A percentile compares a stretch with the other conserved stretches of the same genome.
These are phyloP conservation scores for Beta lomatogona DNA, from an alignment of 179 eudicot genomes.

Conservation along the genomic window DNA sequence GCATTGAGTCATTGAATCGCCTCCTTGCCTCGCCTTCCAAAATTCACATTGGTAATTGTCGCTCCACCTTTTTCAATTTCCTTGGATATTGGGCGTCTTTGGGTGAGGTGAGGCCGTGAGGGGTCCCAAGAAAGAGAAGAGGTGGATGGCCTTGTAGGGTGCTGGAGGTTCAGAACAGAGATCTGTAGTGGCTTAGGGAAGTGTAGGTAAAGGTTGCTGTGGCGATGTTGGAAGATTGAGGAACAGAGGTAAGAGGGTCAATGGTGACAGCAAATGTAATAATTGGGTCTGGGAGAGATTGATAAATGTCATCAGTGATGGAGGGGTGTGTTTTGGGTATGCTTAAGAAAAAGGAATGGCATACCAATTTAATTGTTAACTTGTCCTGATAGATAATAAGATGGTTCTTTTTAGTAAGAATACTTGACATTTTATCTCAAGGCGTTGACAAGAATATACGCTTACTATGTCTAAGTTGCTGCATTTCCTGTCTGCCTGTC, in stretches of 20 bases:
- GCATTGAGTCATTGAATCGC: neutral
- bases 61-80: neutral
- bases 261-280: neutral
- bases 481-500: neutral
- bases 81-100: neutral
- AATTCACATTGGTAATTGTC: neutral
- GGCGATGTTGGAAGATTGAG: neutral
- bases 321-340: neutral
- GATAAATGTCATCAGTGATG: neutral
- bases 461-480: neutral
- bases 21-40: neutral
- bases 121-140: neutral
- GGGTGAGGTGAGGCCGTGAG: neutral
- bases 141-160: neutral
- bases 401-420: no score
- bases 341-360: neutral
- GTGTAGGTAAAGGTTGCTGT: neutral
- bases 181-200: neutral
- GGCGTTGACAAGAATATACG: no score
- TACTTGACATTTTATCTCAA: no score
- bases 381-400: no score
- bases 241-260: neutral
- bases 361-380: neutral
- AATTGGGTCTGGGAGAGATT: neutral
- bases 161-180: neutral